A percentile compares a stretch with the other conserved stretches of the same genome.
These are phyloP conservation scores for Heracleum sosnowskyi DNA, from an alignment of 129 eudicot species.

Conservation along the genomic window DNA sequence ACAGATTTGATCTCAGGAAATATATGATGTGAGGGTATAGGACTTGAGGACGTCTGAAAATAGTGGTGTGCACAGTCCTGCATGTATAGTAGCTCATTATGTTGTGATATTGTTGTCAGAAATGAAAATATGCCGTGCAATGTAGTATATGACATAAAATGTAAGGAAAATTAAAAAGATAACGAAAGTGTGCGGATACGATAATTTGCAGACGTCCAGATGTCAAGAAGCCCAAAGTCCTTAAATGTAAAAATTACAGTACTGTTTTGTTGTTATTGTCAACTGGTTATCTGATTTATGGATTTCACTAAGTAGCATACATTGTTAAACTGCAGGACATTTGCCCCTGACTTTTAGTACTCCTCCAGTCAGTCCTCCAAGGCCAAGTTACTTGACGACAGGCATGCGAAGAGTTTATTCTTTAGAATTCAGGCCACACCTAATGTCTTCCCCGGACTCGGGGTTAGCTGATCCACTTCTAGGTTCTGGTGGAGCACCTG, in stretches of 20 bases:
- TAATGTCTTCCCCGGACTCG: slow-evolving; percentile 61
- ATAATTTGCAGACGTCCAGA: background rate
- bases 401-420: slow-evolving; percentile 91
- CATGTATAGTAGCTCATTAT: background rate
- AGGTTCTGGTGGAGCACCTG: slow-evolving; percentile 53
- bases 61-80: background rate
- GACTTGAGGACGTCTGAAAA: background rate
- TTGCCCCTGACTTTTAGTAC: slow-evolving; percentile 74
- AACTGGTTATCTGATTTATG: background rate
- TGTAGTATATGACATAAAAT: background rate
- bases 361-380: slow-evolving; percentile 98
- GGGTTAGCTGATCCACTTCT: slow-evolving; percentile 96
- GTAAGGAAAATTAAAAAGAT: background rate
- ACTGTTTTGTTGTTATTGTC: background rate
- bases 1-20: background rate
- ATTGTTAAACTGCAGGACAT: slow-evolving; percentile 34
- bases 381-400: slow-evolving; percentile 64
- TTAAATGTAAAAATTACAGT: background rate
- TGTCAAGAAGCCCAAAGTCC: background rate
- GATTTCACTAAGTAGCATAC: background rate
- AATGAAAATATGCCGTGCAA: background rate
- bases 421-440: slow-evolving; percentile 83
- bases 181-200: background rate
- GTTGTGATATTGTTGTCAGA: background rate
- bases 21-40: background rate